Base-by-base conservation (phyloP, 495 filamentous ascomycete species). In the Penicillium odoratum region DNA sequence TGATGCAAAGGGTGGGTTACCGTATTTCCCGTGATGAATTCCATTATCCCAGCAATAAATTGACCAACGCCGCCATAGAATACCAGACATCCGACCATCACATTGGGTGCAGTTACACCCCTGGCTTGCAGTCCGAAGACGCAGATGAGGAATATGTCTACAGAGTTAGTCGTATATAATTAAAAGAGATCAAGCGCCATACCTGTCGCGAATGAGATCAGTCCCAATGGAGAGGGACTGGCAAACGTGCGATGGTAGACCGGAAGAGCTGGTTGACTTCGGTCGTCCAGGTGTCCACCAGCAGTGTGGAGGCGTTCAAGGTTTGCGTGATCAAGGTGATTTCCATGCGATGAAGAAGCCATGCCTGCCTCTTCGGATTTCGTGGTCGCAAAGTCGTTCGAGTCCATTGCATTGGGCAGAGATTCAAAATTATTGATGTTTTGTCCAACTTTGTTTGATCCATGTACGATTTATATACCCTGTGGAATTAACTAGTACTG, bases 31-130 rank as follows among this genome's bases (percentile, higher is more conserved):
- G 55, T 46, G 34, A 57, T 51, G 28, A 57, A 57, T 45, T 57
- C 55, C 55, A 57, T 57, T 21, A 57, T 57, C 15, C 55, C 55
- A 16, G 48, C 46, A 45, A 57, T 51, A 34, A 57, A 57, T 26
- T 57, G 55, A 26, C 55, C 55, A 33, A 57, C 38, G 34, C 55
- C 55, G 5, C 55, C 55, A 29, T 51, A 57, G 47, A 57, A 57
- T 44, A 57, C 9, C 36, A 57, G 7, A 28, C 47, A 50, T 1
- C 55, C 55, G 25, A 57, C 21, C 55, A 57, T 57, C 36, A 51
- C 48, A 45, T 57, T 57, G 2, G 30, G 30, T 0, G 8, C 30
- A 3, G 30, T 9, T 6, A 31, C 30, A 9, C 30, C 30, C 8
- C 30, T 31, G 30, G 30, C 30, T 7, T 31, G 30, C 8, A 31